phyloP scores from a whole-genome alignment of 352 stramenopile species.

The Phytophthora fragariaefolia region DNA sequence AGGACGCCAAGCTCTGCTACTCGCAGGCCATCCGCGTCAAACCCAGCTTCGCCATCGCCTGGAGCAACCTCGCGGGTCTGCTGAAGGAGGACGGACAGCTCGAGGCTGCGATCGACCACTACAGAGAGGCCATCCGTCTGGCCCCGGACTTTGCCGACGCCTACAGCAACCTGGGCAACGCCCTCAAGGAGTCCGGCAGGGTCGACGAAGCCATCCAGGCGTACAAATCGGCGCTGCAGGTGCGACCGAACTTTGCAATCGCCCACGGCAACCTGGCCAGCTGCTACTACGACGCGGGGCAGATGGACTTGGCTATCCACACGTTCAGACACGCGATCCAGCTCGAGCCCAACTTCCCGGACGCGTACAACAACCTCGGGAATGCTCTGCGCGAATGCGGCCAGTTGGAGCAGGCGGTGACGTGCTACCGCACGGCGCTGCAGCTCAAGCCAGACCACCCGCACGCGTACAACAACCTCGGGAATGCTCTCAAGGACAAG shows the following conservation, averaged over 20 bases:
- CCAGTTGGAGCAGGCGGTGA: constrained; percentile 81
- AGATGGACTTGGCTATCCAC: constrained; percentile 85
- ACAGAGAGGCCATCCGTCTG: constrained; percentile 81
- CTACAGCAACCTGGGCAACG: constrained; percentile 89
- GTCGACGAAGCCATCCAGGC: constrained; percentile 81
- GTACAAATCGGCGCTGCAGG: constrained; percentile 84
- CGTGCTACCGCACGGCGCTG: constrained; percentile 90
- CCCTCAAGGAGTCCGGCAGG: constrained; percentile 77
- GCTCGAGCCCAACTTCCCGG: constrained; percentile 92
- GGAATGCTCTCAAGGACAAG: constrained; percentile 92
- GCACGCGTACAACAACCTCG: constrained; percentile 95
- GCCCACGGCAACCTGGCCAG: constrained; percentile 92
- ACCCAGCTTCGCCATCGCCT: constrained; percentile 92
- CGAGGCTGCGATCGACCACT: constrained; percentile 84
- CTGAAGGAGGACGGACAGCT: constrained; percentile 92
- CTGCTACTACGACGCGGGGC: constrained; percentile 89
- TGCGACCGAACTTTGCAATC: constrained; percentile 92
- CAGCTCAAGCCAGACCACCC: constrained; percentile 92
- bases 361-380: constrained; percentile 95
- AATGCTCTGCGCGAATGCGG: constrained; percentile 91
- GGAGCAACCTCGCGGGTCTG: constrained; percentile 92
- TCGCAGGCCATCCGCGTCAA: constrained; percentile 90
- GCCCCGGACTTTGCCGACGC: constrained; percentile 88
- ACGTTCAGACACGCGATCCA: constrained; percentile 93
- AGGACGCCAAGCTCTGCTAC: constrained; percentile 92